phyloP scores from a whole-genome alignment of 176 grass and related monocot genomes.

The Cenchrus americanus region DNA sequence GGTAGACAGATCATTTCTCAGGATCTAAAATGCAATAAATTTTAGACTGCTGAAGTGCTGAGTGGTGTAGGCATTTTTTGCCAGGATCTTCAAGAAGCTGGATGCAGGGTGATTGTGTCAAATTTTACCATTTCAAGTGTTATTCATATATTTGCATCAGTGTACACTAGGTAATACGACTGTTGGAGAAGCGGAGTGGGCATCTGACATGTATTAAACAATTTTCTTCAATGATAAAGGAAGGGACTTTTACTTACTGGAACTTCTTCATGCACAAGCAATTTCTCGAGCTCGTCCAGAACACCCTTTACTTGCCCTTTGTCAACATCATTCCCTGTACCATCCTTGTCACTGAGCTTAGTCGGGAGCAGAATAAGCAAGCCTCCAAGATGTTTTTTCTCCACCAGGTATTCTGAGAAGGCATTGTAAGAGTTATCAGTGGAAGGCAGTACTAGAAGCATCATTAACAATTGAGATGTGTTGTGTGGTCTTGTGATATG shows the following conservation, averaged over 20 bases:
- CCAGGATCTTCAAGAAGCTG: constrained; percentile 4
- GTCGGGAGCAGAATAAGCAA: constrained; percentile 85
- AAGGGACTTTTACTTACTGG: constrained; percentile 55
- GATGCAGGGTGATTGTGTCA: constrained; percentile 2
- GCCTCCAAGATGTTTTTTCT: constrained; percentile 76
- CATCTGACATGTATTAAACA: neutral
- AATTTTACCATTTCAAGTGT: neutral
- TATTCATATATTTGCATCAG: neutral
- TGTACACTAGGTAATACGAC: neutral
- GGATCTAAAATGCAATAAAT: constrained; percentile 16
- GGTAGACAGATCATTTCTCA: neutral
- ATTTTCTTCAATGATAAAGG: neutral
- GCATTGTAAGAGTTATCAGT: neutral
- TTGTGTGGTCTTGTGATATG: neutral
- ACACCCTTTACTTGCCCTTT: constrained; percentile 48
- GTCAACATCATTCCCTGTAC: constrained; percentile 29
- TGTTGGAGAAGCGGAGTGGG: neutral
- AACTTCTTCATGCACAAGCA: constrained; percentile 75
- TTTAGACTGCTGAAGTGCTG: neutral
- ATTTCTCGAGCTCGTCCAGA: constrained; percentile 72
- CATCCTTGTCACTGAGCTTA: constrained; percentile 52
- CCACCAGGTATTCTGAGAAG: constrained; percentile 75
- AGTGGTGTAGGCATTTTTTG: neutral
- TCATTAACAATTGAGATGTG: neutral
- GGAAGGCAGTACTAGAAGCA: neutral